These are phyloP conservation scores for Alternaria burnsii DNA, from an alignment of 2,329 filamentous ascomycete species.

Conservation along the genomic window DNA sequence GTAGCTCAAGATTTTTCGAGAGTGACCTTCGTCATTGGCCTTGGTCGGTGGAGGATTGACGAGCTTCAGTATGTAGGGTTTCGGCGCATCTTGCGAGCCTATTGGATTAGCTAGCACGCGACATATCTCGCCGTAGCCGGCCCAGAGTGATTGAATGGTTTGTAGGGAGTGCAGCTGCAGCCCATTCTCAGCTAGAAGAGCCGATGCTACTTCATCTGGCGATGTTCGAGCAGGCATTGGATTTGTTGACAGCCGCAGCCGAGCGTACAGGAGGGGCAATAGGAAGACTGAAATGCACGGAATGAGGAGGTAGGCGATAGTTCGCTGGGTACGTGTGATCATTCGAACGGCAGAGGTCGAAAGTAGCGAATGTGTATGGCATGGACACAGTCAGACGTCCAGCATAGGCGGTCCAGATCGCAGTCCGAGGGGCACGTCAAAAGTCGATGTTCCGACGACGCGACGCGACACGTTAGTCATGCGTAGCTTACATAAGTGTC, in stretches of 20 bases:
- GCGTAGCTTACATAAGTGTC: background rate
- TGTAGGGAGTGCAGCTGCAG: constrained; percentile 35
- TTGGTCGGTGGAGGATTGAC: constrained; percentile 61
- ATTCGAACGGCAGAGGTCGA: background rate
- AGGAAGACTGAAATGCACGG: constrained; percentile 3
- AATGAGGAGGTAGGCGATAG: constrained; percentile 7
- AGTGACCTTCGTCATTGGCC: constrained; percentile 66
- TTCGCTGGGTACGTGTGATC: constrained; percentile 2
- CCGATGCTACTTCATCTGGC: constrained; percentile 33
- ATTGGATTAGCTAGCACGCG: constrained; percentile 56
- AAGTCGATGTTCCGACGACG: background rate
- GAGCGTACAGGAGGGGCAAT: background rate
- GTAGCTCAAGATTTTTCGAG: constrained; percentile 73
- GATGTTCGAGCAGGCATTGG: constrained; percentile 51
- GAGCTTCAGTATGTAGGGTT: constrained; percentile 66
- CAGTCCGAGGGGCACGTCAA: background rate
- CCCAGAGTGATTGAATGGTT: constrained; percentile 56
- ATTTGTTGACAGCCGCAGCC: background rate
- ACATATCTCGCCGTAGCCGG: constrained; percentile 64
- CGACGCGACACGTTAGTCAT: background rate
- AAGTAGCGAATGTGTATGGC: background rate
- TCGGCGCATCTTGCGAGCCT: constrained; percentile 19
- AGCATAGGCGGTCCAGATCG: background rate
- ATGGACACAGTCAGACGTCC: background rate
- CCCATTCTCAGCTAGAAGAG: constrained; percentile 37